phyloP scores from a whole-genome alignment of 768 basidiomycete species.

The Amanita thiersii region DNA sequence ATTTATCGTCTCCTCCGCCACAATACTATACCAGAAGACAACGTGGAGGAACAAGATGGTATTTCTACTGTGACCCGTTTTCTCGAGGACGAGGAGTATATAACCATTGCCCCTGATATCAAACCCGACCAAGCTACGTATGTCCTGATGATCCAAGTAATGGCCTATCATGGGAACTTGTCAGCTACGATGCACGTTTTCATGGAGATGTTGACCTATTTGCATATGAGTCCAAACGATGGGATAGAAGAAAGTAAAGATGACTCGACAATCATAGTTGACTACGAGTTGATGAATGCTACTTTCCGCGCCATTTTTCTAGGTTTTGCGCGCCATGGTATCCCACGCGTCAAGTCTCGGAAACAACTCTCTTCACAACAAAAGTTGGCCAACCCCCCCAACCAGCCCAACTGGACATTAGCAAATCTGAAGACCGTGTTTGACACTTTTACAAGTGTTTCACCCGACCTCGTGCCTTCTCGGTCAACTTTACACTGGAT shows the following conservation, averaged over 20 bases:
- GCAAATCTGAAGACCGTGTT: constrained; percentile 51
- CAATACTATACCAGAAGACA: constrained; percentile 30
- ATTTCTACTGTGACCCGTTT: constrained; percentile 23
- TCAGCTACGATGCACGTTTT: constrained; percentile 46
- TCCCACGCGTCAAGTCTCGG: constrained; percentile 13
- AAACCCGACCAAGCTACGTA: constrained; percentile 63
- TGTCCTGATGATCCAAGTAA: constrained; percentile 56
- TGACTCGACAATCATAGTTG: constrained; percentile 20
- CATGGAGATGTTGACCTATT: constrained; percentile 54
- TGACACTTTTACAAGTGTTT: constrained; percentile 52
- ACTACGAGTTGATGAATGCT: constrained; percentile 23
- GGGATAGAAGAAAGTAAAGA: constrained; percentile 16
- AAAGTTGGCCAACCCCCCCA: constrained; percentile 6
- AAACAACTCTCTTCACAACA: not conserved
- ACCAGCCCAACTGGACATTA: constrained; percentile 44
- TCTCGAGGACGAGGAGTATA: constrained; percentile 35
- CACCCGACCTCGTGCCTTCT: constrained; percentile 33
- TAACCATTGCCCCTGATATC: constrained; percentile 33
- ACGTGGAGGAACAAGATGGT: constrained; percentile 21
- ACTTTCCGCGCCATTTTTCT: constrained; percentile 69
- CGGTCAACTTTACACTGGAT: constrained; percentile 55
- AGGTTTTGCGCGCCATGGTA: constrained; percentile 61
- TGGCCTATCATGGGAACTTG: constrained; percentile 68
- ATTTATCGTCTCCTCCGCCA: constrained; percentile 62
- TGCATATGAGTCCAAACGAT: constrained; percentile 28